These are phyloP conservation scores for Juglanconis juglandina DNA, from an alignment of 2,329 filamentous ascomycete genomes.

Conservation along the genomic window DNA sequence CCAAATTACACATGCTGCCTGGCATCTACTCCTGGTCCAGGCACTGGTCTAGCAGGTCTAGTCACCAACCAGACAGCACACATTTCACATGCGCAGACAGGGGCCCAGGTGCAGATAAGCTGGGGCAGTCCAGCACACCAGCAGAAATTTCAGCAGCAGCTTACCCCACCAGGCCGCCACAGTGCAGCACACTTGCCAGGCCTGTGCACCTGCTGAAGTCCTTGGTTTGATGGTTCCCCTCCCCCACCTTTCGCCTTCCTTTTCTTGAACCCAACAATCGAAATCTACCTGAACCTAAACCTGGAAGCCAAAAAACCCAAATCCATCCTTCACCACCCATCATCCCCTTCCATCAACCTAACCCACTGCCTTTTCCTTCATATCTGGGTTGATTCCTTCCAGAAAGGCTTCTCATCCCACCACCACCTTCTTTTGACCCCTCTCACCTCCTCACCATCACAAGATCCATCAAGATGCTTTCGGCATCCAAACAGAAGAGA, in stretches of 20 bases:
- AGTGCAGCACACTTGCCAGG: neutral
- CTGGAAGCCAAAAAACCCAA: neutral
- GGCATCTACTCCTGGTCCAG: too few species aligned
- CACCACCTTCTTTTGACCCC: neutral
- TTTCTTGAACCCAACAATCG: neutral
- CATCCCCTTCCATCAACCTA: neutral
- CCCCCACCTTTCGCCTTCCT: neutral
- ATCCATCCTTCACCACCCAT: neutral
- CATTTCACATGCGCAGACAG: too few species aligned
- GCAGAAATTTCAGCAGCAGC: slow-evolving; percentile 17
- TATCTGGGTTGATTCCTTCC: neutral
- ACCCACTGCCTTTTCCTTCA: neutral
- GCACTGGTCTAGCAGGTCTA: too few species aligned
- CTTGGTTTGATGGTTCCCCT: neutral
- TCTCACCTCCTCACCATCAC: neutral
- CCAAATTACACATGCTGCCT: too few species aligned
- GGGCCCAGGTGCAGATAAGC: too few species aligned
- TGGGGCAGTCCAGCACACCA: neutral
- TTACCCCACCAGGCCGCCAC: neutral
- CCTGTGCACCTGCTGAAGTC: too few species aligned
- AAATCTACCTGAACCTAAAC: neutral
- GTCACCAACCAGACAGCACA: too few species aligned
- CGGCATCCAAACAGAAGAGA: slow-evolving; percentile 68
- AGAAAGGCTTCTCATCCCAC: neutral
- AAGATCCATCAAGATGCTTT: slow-evolving; percentile 53